Conservation (phyloP, 495 filamentous ascomycete genomes). For the Talaromyces stipitatus region DNA sequence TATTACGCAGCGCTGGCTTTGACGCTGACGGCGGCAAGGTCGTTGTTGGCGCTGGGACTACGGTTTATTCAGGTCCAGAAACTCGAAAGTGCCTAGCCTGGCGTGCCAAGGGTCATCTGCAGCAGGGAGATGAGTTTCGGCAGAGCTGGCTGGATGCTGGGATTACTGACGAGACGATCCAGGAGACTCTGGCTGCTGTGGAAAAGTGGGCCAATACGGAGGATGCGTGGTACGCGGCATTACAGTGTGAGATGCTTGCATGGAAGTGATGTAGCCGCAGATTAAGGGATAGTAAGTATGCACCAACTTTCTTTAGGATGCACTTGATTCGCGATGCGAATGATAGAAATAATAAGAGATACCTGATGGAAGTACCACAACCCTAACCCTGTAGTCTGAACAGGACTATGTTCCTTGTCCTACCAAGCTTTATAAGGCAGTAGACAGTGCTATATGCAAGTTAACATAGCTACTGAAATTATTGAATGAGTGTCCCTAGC, state of each 20-base stretch:
- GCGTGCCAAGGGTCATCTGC: conserved; percentile 20
- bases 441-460: too few relatives aligned
- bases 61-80: conserved; percentile 18
- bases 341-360: too few relatives aligned
- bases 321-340: too few relatives aligned
- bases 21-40: conserved; percentile 24
- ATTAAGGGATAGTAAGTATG: too few relatives aligned
- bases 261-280: conserved; percentile 24
- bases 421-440: too few relatives aligned
- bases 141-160: conserved; percentile 30
- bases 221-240: conserved; percentile 28
- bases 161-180: conserved; percentile 27
- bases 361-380: too few relatives aligned
- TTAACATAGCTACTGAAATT: too few relatives aligned
- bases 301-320: too few relatives aligned
- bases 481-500: too few relatives aligned
- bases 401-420: too few relatives aligned
- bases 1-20: conserved; percentile 24
- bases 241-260: conserved; percentile 31
- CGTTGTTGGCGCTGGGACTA: conserved; percentile 18
- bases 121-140: conserved; percentile 22
- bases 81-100: conserved; percentile 20
- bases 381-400: too few relatives aligned
- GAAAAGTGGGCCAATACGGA: conserved; percentile 24
- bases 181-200: conserved; percentile 20